Conservation (phyloP, 495 filamentous ascomycete species). For the Trypethelium eluteriae region DNA sequence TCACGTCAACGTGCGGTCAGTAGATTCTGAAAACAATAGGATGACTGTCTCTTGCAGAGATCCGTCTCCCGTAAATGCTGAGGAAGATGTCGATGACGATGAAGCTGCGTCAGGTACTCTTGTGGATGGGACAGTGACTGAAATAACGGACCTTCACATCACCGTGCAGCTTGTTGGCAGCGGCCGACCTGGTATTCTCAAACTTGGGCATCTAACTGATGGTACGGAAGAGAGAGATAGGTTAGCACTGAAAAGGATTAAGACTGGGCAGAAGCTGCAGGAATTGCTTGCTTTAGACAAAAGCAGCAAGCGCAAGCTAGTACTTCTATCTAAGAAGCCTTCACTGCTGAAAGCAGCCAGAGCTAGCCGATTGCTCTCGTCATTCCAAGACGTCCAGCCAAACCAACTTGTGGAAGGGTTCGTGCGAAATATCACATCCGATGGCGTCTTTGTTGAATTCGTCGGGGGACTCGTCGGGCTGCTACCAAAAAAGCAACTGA, state of each 20-base stretch:
- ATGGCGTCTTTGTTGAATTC: slow-evolving; percentile 75
- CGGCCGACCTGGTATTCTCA: slow-evolving; percentile 66
- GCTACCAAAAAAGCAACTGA: slow-evolving; percentile 65
- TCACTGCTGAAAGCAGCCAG: slow-evolving; percentile 68
- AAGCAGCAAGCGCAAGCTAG: slow-evolving; percentile 59
- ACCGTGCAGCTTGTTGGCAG: slow-evolving; percentile 64
- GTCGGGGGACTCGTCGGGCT: slow-evolving; percentile 67
- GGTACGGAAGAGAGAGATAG: slow-evolving; percentile 65
- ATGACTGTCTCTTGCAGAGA: slow-evolving; percentile 92
- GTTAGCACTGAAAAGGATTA: slow-evolving; percentile 66
- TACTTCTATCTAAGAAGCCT: slow-evolving; percentile 71
- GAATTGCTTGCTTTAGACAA: slow-evolving; percentile 82
- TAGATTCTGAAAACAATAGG: slow-evolving; percentile 60
- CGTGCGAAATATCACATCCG: slow-evolving; percentile 70
- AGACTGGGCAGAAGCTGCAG: slow-evolving; percentile 68
- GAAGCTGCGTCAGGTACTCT: slow-evolving; percentile 60
- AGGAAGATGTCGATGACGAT: slow-evolving; percentile 66
- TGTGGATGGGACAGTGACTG: slow-evolving; percentile 69
- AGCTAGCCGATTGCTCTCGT: slow-evolving; percentile 53
- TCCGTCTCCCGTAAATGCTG: slow-evolving; percentile 62
- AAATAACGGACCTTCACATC: slow-evolving; percentile 74
- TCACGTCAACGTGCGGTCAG: slow-evolving; percentile 71
- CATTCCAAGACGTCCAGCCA: slow-evolving; percentile 61
- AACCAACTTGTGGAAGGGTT: slow-evolving; percentile 69
- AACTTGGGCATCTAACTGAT: slow-evolving; percentile 72